Percentiles rank a stretch among this genome's conserved stretches.
phyloP scores from a whole-genome alignment of 441 rosid genomes.

The Capsella rubella region DNA sequence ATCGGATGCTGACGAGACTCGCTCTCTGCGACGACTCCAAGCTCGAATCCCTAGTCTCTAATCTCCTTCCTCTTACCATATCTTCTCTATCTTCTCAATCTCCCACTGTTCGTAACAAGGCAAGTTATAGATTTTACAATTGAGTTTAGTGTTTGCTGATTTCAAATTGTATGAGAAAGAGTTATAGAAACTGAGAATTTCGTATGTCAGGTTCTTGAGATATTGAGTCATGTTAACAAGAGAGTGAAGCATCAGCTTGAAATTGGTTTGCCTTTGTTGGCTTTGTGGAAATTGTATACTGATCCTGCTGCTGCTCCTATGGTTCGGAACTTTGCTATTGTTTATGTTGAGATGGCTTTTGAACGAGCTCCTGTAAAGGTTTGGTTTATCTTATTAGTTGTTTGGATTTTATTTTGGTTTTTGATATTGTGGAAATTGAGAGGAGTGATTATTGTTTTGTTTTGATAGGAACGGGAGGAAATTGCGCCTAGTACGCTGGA shows the following conservation, averaged over 20 bases:
- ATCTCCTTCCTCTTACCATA: slow-evolving; percentile 80
- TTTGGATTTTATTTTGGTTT: slow-evolving; percentile 17
- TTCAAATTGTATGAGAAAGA: slow-evolving; percentile 10
- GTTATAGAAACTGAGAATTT: no score
- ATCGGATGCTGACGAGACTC: slow-evolving; percentile 89
- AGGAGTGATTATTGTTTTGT: slow-evolving; percentile 14
- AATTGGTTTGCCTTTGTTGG: slow-evolving; percentile 78
- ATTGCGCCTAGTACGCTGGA: slow-evolving; percentile 70
- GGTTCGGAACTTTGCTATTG: slow-evolving; percentile 87
- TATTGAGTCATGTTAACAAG: slow-evolving; percentile 93
- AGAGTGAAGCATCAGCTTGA: slow-evolving; percentile 88
- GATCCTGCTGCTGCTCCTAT: slow-evolving; percentile 66
- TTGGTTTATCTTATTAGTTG: slow-evolving; percentile 24
- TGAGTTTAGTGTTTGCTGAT: slow-evolving; percentile 23
- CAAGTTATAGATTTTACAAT: slow-evolving; percentile 26
- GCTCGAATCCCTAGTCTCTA: slow-evolving; percentile 72
- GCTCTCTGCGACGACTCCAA: slow-evolving; percentile 94
- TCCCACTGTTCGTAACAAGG: slow-evolving; percentile 79
- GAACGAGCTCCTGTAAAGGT: slow-evolving; percentile 74
- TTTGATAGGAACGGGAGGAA: slow-evolving; percentile 77
- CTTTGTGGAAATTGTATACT: slow-evolving; percentile 74
- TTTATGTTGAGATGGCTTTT: slow-evolving; percentile 97
- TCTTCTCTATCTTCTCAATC: slow-evolving; percentile 80
- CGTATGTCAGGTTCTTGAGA: slow-evolving; percentile 80
- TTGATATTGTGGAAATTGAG: slow-evolving; percentile 4